Base-by-base conservation (phyloP, 2,329 filamentous ascomycete genomes). In the Pseudogymnoascus sp. region DNA sequence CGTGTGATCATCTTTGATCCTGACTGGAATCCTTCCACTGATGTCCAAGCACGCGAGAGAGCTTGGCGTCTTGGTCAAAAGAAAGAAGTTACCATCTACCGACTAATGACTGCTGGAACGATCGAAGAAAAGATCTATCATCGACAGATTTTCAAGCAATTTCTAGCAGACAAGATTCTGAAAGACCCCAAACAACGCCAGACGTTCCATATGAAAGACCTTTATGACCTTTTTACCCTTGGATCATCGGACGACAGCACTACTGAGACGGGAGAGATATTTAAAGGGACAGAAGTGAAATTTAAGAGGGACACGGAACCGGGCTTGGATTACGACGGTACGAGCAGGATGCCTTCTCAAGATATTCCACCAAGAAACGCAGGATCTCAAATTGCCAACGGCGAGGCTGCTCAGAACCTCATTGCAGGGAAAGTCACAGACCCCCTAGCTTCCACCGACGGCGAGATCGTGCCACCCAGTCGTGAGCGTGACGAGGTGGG, bases 121-220 rank as follows among this genome's bases (percentile, higher is more conserved):
- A 99, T 99, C 24, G 95, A 99, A 73, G 95, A 99, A 75, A 99
- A 99, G 78, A 99, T 99, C 31, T 99, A 98, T 67, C 93, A 99
- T 75, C 89, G 96, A 14, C 95, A 99, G 72, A 95, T 99, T 60
- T 99, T 96, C 81, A 99, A 99, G 75, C 93, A 98, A 70, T 97
- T 98, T 72, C 81, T 99, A 66, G 95, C 92, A 3, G 96, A 98
- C 77, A 98, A 98, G 75, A 93, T 99, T 6, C 76, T 99, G 60
- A 93, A 90, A 69, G 93, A 99, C 70, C 92, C 95, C 0, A 96
- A 96, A 71, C 93, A 98, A 74, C 87, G 91, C 22, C 91, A 95
- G 67, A 92, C 89, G 0, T 96, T 98, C 74, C 91, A 96, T 64
- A 82, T 96, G 70, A 89, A 88, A 64, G 93, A 98, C 70, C 78